A percentile compares a stretch with the other conserved stretches of the same genome.
phyloP scores from a whole-genome alignment of 352 stramenopile genomes.

The Phytophthora cajani region DNA sequence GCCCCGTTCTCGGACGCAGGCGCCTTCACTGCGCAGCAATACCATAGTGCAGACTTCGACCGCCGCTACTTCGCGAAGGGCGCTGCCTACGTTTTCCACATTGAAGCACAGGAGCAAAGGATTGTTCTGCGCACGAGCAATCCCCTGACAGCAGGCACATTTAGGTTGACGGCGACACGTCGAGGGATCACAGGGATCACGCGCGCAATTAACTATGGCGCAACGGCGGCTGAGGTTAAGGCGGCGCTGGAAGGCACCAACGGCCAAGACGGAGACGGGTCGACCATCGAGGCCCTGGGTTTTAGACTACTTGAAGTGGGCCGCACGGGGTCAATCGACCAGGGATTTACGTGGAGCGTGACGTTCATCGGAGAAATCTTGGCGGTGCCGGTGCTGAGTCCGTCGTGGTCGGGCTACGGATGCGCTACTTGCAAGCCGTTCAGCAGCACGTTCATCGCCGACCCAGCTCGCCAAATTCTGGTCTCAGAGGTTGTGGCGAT shows the following conservation, averaged over 20 bases:
- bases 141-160: constrained; percentile 72
- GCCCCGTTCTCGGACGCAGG: constrained; percentile 89
- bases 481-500: constrained; percentile 57
- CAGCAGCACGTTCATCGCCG: constrained; percentile 64
- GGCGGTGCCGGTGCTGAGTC: constrained; percentile 57
- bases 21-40: constrained; percentile 53
- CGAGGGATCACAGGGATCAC: constrained; percentile 70
- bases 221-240: constrained; percentile 76
- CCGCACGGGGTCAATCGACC: constrained; percentile 70
- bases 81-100: constrained; percentile 77
- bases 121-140: constrained; percentile 67
- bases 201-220: constrained; percentile 62
- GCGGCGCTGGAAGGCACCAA: constrained; percentile 71
- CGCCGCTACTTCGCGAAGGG: constrained; percentile 70
- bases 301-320: constrained; percentile 82
- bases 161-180: constrained; percentile 73
- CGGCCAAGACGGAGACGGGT: constrained; percentile 52
- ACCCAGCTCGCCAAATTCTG: constrained; percentile 65
- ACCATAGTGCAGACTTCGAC: constrained; percentile 69
- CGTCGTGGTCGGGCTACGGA: constrained; percentile 68
- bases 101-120: constrained; percentile 77
- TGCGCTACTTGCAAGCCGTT: constrained; percentile 79
- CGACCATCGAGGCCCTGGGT: constrained; percentile 57
- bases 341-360: constrained; percentile 82
- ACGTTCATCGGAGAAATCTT: constrained; percentile 86